Conservation (phyloP, 345 rosid species). For the Mercurialis annua region DNA sequence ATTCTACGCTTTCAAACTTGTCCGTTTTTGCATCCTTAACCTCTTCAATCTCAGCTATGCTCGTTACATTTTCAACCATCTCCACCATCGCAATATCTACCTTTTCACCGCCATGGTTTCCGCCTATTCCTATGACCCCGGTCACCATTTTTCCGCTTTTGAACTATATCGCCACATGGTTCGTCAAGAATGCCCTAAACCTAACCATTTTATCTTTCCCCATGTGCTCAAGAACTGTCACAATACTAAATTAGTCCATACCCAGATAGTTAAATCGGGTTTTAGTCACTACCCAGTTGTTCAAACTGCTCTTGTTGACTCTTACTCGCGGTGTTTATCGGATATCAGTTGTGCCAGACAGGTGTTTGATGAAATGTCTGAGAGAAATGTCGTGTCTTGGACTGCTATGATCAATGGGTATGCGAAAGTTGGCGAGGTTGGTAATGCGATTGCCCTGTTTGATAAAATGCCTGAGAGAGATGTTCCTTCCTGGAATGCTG, state of each 20-base stretch:
- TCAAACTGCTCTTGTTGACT: slow-evolving; percentile 68
- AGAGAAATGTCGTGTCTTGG: slow-evolving; percentile 67
- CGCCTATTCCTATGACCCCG: slow-evolving; percentile 54
- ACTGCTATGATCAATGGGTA: slow-evolving; percentile 79
- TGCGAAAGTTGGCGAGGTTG: slow-evolving; percentile 53
- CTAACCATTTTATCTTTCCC: slow-evolving; percentile 73
- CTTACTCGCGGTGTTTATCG: slow-evolving; percentile 50
- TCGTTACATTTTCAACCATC: slow-evolving; percentile 56
- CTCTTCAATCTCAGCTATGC: slow-evolving; percentile 56
- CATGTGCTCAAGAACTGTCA: slow-evolving; percentile 59
- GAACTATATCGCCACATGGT: slow-evolving; percentile 56
- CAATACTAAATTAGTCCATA: slow-evolving; percentile 52
- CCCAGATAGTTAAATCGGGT: slow-evolving; percentile 54
- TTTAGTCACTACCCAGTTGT: slow-evolving; percentile 58
- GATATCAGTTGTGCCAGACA: slow-evolving; percentile 44
- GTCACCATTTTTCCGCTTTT: slow-evolving; percentile 39
- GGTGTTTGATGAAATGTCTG: slow-evolving; percentile 79
- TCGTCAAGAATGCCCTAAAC: slow-evolving; percentile 41
- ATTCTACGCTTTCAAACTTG: slow-evolving; percentile 68
- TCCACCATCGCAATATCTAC: slow-evolving; percentile 50
- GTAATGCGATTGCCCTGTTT: slow-evolving; percentile 51
- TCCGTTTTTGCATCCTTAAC: slow-evolving; percentile 63
- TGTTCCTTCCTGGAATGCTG: slow-evolving; percentile 88
- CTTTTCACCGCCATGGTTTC: slow-evolving; percentile 75
- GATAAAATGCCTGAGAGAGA: slow-evolving; percentile 75